phyloP scores from a whole-genome alignment of 805 yeast species.

The Zygosaccharomyces siamensis region DNA sequence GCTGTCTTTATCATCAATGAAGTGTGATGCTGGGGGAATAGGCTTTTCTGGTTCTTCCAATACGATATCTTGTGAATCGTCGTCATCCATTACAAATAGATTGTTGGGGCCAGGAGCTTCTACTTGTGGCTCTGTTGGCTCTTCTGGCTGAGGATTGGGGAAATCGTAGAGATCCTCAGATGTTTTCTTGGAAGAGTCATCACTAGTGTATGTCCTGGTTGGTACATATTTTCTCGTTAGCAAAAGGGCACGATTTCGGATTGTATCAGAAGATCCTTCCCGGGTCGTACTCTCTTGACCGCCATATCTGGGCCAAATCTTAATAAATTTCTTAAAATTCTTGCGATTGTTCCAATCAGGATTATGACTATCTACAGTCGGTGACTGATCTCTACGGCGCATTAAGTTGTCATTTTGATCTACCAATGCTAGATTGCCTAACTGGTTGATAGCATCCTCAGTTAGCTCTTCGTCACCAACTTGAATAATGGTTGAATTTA shows the following conservation, averaged over 20 bases:
- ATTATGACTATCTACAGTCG: constrained; percentile 3
- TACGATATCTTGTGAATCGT: constrained; percentile 9
- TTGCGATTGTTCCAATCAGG: constrained; percentile 33
- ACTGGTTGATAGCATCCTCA: constrained; percentile 29
- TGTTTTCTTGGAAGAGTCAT: constrained; percentile 2
- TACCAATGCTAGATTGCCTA: constrained; percentile 36
- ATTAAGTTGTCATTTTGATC: constrained; percentile 27
- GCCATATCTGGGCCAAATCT: constrained; percentile 24
- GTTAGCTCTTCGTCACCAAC: constrained; percentile 29
- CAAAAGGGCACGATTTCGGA: constrained; percentile 23
- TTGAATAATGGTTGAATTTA: constrained; percentile 25
- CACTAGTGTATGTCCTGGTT: constrained; percentile 21
- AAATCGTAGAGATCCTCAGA: constrained; percentile 10
- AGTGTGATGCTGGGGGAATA: neutral
- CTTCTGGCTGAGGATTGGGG: neutral
- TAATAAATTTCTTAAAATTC: constrained; percentile 40
- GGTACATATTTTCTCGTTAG: constrained; percentile 35
- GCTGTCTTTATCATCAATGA: constrained; percentile 16
- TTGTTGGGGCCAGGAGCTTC: neutral
- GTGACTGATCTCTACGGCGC: constrained; percentile 9
- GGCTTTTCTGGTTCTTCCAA: neutral
- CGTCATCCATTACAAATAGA: constrained; percentile 22
- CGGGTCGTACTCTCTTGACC: constrained; percentile 2
- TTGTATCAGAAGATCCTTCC: constrained; percentile 12
- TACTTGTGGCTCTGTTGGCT: neutral